Evolutionary conservation across 345 rosid genomes (phyloP), one percentile per base, ranked within the genome.

Genomic region (Pistacia vera): DNA sequence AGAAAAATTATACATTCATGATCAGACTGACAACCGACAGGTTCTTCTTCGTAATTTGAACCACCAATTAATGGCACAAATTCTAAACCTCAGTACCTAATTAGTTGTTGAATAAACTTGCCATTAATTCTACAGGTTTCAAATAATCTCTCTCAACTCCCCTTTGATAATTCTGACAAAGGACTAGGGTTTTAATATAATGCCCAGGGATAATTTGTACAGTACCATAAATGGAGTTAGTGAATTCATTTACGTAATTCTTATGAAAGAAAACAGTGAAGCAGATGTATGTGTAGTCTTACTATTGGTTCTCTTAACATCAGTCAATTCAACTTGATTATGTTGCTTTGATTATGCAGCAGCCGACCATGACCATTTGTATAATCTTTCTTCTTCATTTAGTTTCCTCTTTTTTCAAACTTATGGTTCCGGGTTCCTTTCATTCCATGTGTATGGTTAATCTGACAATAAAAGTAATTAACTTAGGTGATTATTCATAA

Each of bases 301-400:
- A 28, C 14, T 5, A 46, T 33, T 8, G 75, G 66, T 7, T 11
- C 49, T 25, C 44, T 25, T 3, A 46, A 1, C 7, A 22, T 16
- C 10, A 60, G 66, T 60, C 58, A 17, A 22, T 72, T 72, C 59
- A 25, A 62, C 17, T n/a, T 33, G 59, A 49, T 49, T n/a, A 62
- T 18, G 60, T 33, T 49, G 68, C 44, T 1, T 0, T 62, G 17
- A 63, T 41, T 8, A 22, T 41, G 22, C 57, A 2, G 58, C 46
- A 11, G 68, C 76, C 76, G 76, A 73, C 76, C 61, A 62, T 10
- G 68, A 49, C 61, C 33, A 51, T 62, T 28, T 11, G 33, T 4
- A 7, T 57, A 48, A 16, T 12, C 11, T 49, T 9, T 49, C 14
- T 16, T 52, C 5, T 2, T 12, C 8, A 36, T 16, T 64, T 41